A percentile compares a stretch with the other conserved stretches of the same genome.
Evolutionary conservation across 2,329 filamentous ascomycete species (phyloP).

Genomic region (Magnaporthiopsis rhizophila): DNA sequence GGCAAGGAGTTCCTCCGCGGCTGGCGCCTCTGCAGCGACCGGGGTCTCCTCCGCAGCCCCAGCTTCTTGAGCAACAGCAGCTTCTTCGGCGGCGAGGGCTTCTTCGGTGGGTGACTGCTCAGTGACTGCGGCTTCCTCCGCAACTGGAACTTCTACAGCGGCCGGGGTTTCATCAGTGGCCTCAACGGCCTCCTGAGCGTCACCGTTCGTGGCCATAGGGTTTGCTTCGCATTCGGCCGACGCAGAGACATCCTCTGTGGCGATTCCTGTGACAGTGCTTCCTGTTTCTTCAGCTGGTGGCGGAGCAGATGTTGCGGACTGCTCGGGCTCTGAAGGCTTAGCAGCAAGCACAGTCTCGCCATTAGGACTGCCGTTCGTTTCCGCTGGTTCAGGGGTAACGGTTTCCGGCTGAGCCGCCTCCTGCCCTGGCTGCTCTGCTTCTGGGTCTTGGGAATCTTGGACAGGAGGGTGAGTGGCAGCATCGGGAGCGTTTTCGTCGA

Average conservation of each 20-base stretch:
- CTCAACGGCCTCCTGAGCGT: background rate
- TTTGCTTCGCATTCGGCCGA: background rate
- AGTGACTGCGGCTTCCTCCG: background rate
- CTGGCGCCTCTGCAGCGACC: background rate
- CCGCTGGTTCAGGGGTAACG: background rate
- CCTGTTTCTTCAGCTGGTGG: conserved; percentile 6
- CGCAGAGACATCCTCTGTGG: background rate
- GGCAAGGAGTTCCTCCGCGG: conserved; percentile 3
- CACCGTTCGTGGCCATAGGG: background rate
- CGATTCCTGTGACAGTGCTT: background rate
- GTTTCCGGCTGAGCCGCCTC: background rate
- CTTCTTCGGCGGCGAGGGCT: conserved; percentile 12
- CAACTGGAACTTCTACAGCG: background rate
- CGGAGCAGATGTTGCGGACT: background rate
- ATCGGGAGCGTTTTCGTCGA: background rate
- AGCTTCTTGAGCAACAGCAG: conserved; percentile 4
- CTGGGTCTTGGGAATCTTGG: background rate
- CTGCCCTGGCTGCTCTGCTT: background rate
- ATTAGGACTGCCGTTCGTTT: background rate
- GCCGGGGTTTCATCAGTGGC: background rate
- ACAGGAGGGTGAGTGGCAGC: background rate
- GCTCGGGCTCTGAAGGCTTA: background rate
- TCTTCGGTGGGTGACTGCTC: background rate
- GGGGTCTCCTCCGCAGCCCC: background rate
- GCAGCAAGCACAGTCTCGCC: background rate